Conservation (phyloP, 106 monocot genomes). For the Alisma plantagoaquatica region DNA sequence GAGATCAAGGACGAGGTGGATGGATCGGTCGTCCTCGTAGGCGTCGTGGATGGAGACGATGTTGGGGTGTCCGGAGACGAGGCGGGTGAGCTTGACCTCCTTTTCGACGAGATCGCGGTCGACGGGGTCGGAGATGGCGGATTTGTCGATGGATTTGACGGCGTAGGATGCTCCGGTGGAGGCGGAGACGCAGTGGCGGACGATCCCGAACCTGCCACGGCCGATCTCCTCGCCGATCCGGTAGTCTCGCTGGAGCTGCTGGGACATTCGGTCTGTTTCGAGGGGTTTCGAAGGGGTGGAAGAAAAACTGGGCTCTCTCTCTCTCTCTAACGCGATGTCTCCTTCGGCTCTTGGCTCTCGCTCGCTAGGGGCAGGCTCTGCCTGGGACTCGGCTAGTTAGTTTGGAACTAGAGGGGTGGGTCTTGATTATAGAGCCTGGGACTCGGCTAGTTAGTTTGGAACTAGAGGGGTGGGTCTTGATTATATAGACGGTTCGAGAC, state of each 20-base stretch:
- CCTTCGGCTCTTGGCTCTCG: too few relatives aligned
- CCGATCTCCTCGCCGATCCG: conserved; percentile 53
- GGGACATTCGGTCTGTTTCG: too few relatives aligned
- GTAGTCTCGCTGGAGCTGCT: conserved; percentile 36
- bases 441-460: too few relatives aligned
- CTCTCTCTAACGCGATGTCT: too few relatives aligned
- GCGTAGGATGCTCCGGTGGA: conserved; percentile 34
- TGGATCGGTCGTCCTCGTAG: conserved; percentile 38
- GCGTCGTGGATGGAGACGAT: conserved; percentile 41
- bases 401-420: too few relatives aligned
- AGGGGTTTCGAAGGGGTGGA: background rate
- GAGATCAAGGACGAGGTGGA: conserved; percentile 63
- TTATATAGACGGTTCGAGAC: too few relatives aligned
- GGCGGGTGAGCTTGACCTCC: conserved; percentile 40
- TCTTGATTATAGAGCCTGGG: too few relatives aligned
- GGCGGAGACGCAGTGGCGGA: conserved; percentile 35
- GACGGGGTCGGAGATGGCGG: conserved; percentile 27
- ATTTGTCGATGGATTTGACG: conserved; percentile 58
- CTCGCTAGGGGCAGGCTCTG: too few relatives aligned
- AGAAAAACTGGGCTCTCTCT: too few relatives aligned
- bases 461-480: too few relatives aligned
- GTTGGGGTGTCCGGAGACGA: conserved; percentile 40
- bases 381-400: too few relatives aligned
- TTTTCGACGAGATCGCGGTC: conserved; percentile 37
- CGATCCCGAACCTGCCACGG: conserved; percentile 59